Conservation (phyloP, 345 rosid species). For the Corymbia maculata region DNA sequence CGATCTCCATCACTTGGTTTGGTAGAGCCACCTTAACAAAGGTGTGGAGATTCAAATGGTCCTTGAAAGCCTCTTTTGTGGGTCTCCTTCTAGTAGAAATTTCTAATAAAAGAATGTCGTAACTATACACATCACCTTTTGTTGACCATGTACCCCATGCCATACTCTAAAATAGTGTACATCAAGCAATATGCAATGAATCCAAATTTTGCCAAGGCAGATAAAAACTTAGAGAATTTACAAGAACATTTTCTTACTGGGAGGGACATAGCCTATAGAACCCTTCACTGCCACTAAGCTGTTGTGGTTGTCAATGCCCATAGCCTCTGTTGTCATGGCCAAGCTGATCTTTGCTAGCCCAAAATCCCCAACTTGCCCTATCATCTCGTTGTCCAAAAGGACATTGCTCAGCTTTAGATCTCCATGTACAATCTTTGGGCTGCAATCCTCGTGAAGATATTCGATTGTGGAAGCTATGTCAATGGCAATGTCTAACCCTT, state of each 20-base stretch:
- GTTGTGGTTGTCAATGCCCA: too few species aligned
- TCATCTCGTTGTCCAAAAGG: background rate
- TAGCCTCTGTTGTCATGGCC: background rate
- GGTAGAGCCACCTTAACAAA: constrained; percentile 5
- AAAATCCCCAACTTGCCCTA: background rate
- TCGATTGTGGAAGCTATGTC: background rate
- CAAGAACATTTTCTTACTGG: background rate
- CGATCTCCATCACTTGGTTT: background rate
- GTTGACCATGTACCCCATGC: constrained; percentile 8
- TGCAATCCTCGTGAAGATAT: background rate
- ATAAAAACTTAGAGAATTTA: background rate
- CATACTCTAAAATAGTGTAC: constrained; percentile 9
- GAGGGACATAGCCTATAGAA: background rate
- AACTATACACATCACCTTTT: constrained; percentile 17
- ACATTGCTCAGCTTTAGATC: background rate
- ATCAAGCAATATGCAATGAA: background rate
- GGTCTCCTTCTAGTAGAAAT: constrained; percentile 15
- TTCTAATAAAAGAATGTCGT: constrained; percentile 17
- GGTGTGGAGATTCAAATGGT: constrained; percentile 3
- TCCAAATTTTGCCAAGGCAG: background rate
- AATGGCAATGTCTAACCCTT: background rate
- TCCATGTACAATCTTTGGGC: background rate
- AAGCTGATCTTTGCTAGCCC: background rate
- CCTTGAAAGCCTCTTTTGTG: constrained; percentile 8
- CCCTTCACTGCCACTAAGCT: background rate